Percentiles rank a stretch among this genome's conserved stretches.
Evolutionary conservation across 352 stramenopile genomes (phyloP).

Genomic region (Phytophthora crassamura): DNA sequence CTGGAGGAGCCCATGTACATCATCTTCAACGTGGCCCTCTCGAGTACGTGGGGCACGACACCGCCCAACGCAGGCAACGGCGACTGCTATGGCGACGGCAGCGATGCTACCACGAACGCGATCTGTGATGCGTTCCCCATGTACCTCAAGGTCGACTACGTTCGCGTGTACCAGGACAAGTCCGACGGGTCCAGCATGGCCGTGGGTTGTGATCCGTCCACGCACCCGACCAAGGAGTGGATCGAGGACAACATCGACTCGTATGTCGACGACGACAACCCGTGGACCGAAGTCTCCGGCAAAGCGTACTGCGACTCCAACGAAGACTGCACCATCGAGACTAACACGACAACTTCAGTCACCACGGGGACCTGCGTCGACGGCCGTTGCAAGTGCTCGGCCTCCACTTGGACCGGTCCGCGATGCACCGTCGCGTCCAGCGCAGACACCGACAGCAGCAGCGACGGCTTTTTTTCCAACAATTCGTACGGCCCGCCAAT

Average conservation of each 20-base stretch:
- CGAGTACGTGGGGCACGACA: constrained; percentile 76
- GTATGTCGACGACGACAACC: constrained; percentile 71
- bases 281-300: constrained; percentile 51
- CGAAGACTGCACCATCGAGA: constrained; percentile 63
- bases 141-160: constrained; percentile 82
- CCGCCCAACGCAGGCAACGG: constrained; percentile 62
- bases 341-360: constrained; percentile 24
- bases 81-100: constrained; percentile 49
- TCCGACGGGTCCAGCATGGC: constrained; percentile 45
- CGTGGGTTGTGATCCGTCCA: constrained; percentile 56
- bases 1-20: constrained; percentile 94
- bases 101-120: constrained; percentile 34
- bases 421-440: constrained; percentile 39
- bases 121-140: constrained; percentile 75
- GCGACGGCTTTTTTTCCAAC: constrained; percentile 25
- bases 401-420: constrained; percentile 45
- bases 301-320: constrained; percentile 58
- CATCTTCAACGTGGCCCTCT: constrained; percentile 95
- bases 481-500: constrained; percentile 39
- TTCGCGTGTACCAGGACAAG: constrained; percentile 71
- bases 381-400: constrained; percentile 41
- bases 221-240: constrained; percentile 68
- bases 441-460: constrained; percentile 20
- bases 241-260: constrained; percentile 78
- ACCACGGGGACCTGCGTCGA: constrained; percentile 44